Base-by-base conservation (phyloP, 257 asterid genomes). In the Avicennia marina region DNA sequence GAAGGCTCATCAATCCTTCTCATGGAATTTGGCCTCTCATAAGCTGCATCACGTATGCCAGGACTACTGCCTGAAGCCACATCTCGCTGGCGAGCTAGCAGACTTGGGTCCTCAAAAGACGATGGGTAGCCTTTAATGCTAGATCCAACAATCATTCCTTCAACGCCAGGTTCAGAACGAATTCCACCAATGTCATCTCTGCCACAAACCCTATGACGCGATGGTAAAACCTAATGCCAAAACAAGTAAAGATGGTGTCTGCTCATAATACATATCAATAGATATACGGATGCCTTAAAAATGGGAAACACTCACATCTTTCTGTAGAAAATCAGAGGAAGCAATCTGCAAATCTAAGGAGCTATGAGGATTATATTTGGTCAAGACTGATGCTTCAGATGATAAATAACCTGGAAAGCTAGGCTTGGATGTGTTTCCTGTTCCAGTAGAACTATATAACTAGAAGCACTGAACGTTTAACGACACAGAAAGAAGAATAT, bases 361-460 rank as follows among this genome's bases (percentile, higher is more conserved):
- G 70, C 80, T 66, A 72, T 79, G 56, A 20, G 69, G 73, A 57
- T 66, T 64, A 62, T 62, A 56, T 60, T 75, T 47, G 25, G 71
- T 64, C 61, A 71, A 42, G 13, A 74, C 50, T 63, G 94, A 70
- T 18, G 72, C 56, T 63, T 85, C 90, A 1, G 88, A 67, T n/a
- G 82, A 29, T 41, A 75, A 65, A 69, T 77, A 66, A 31, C 90
- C 90, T 9, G 86, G 82, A 71, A 79, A 73, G 56, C 53, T 73
- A 21, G 73, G 45, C 58, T 45, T 72, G 11, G 68, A 71, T 43
- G 58, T 48, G 86, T 56, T 70, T 34, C 76, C 85, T 75, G 81
- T 44, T 49, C 33, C 59, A 26, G 62, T 12, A 57, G 26, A 51
- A 60, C 58, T 19, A 66, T 58, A 22, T 33, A 62, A 63, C 63